Evolutionary conservation across 2,329 filamentous ascomycete genomes (phyloP).

Genomic region (Trichoderma pleuroti): DNA sequence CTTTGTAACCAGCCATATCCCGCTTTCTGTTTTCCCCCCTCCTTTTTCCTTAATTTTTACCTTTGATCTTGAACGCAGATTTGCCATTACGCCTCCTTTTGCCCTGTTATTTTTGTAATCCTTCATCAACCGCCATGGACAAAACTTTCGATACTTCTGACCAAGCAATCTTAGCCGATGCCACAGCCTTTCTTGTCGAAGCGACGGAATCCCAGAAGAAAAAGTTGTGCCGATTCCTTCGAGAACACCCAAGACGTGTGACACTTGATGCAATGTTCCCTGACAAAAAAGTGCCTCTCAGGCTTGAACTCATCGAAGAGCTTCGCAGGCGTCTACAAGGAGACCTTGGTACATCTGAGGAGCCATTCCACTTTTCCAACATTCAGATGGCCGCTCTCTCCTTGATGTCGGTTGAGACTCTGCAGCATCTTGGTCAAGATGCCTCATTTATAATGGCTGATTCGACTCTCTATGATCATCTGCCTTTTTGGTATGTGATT

Average conservation of each 20-base stretch:
- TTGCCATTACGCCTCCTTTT: too few species aligned
- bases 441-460: not conserved
- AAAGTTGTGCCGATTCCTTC: not conserved
- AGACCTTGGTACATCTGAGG: not conserved
- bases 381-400: not conserved
- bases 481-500: not conserved
- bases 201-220: too few species aligned
- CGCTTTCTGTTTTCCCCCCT: not conserved
- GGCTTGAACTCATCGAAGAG: not conserved
- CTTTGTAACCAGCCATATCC: not conserved
- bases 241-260: not conserved
- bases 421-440: not conserved
- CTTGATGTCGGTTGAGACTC: not conserved
- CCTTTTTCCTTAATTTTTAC: too few species aligned
- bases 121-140: too few species aligned
- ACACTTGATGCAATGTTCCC: not conserved
- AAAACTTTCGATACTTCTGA: too few species aligned
- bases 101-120: too few species aligned
- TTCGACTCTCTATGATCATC: not conserved
- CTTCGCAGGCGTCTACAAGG: not conserved
- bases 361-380: not conserved
- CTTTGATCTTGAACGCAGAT: too few species aligned
- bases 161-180: too few species aligned
- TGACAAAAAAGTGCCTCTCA: not conserved
- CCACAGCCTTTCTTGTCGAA: too few species aligned